Base-by-base conservation (phyloP, 108 stramenopile genomes). In the Nitzschia putrida region DNA sequence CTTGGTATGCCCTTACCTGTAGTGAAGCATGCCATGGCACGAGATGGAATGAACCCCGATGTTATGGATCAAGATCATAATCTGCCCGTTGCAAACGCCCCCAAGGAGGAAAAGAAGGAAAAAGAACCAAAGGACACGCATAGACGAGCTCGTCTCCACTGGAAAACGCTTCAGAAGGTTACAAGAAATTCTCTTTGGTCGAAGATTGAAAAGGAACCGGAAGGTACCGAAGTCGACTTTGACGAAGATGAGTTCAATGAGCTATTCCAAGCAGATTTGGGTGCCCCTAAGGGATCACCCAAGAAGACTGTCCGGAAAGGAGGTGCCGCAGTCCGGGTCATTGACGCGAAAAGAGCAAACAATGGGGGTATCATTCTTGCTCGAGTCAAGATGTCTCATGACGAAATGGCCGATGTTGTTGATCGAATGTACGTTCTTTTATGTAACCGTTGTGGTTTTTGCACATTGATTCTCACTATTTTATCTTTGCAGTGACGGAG, bases 291-390 rank as follows among this genome's bases (percentile, higher is more conserved):
- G 10, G 60, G 23, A 6, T 14, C 64, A 22, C 65, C 67, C 26
- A 68, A 56, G 41, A 18, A 44, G 3, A 56, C 21, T 0, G 39
- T 45, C 0, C 54, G 41, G 29, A 69, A 73, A 49, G 76, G 77
- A 37, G 68, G 74, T 71, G 61, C 81, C 49, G 60, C 81, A 9
- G 91, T 94, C 14, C 83, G 91, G 23, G 90, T 91, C 14, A 95
- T 97, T 68, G 92, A 95, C 60, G 67, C 84, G 9, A 97, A 97
- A 72, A 71, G 95, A 34, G 95, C 91, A 9, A 94, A 95, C 78
- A 97, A 97, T 80, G 93, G 90, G 1, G 93, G 93, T 39, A 97
- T 97, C 45, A 87, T 91, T 56, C 77, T 97, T 43, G 94, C 96
- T 16, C 75, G 94, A 43, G 63, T 95, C 11, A 90, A 90, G 68